phyloP scores from a whole-genome alignment of 1,284 basidiomycete genomes.

The Tremellales sp. region DNA sequence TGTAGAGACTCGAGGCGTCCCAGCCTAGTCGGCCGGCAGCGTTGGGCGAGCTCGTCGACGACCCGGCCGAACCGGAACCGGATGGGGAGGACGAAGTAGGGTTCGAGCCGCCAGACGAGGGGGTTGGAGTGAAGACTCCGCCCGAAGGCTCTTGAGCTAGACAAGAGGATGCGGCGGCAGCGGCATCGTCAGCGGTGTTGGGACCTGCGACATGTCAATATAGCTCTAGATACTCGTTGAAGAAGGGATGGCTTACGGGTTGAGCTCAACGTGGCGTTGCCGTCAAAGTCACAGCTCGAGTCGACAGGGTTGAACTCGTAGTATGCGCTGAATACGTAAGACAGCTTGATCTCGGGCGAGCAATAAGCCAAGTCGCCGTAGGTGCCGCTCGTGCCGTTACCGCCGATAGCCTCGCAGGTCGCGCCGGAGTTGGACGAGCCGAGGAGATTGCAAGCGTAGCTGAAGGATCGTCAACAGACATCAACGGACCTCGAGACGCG shows the following conservation, averaged over 20 bases:
- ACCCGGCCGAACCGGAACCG: not conserved
- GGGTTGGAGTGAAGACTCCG: conserved; percentile 57
- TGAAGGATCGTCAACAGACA: conserved; percentile 17
- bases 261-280: conserved; percentile 72
- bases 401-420: conserved; percentile 64
- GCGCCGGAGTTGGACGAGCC: conserved; percentile 56
- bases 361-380: conserved; percentile 75
- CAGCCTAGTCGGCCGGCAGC: not conserved
- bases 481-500: not conserved
- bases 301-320: conserved; percentile 64
- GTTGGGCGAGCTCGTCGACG: not conserved
- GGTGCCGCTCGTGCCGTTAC: conserved; percentile 65
- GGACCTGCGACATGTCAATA: conserved; percentile 47
- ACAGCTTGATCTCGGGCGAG: conserved; percentile 64
- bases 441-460: conserved; percentile 66
- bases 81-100: conserved; percentile 3
- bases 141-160: conserved; percentile 58
- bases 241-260: conserved; percentile 15
- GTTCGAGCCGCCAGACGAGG: not conserved
- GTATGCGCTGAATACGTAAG: conserved; percentile 76
- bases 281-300: conserved; percentile 61
- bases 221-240: not conserved
- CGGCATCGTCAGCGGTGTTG: conserved; percentile 55
- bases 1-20: not conserved
- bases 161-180: conserved; percentile 65